Conservation (phyloP, 805 yeast species). For the Scheffersomyces amazonensis region DNA sequence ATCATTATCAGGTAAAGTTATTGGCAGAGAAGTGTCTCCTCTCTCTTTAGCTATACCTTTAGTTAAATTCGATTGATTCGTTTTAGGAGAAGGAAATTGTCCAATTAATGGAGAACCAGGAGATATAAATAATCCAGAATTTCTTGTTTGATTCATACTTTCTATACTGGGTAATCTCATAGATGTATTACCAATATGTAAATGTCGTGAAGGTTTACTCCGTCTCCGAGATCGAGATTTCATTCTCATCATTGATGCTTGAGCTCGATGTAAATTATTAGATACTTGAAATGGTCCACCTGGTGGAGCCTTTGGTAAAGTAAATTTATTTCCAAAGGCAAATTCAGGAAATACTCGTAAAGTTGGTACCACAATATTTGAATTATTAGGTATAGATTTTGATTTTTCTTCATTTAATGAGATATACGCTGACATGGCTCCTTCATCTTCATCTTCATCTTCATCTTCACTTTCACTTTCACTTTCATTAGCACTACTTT, state of each 20-base stretch:
- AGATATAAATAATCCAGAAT: background rate
- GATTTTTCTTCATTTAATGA: slow-evolving; percentile 38
- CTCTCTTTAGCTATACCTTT: background rate
- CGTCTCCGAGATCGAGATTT: slow-evolving; percentile 54
- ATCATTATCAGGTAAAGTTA: background rate
- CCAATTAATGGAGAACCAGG: slow-evolving; percentile 18
- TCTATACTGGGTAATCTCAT: slow-evolving; percentile 23
- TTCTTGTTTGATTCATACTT: slow-evolving; percentile 1
- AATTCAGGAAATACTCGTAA: slow-evolving; percentile 36
- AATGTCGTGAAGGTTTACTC: slow-evolving; percentile 39
- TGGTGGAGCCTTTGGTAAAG: background rate
- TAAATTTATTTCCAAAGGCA: background rate
- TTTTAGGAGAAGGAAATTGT: slow-evolving; percentile 3
- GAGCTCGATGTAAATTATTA: slow-evolving; percentile 38
- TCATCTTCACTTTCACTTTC: slow-evolving; percentile 26
- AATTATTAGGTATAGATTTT: slow-evolving; percentile 19
- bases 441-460: slow-evolving; percentile 58
- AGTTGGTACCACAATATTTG: slow-evolving; percentile 35
- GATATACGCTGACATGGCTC: slow-evolving; percentile 65
- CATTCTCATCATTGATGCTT: slow-evolving; percentile 62
- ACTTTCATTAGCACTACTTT: slow-evolving; percentile 7
- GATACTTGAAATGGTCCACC: background rate
- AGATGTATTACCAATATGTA: slow-evolving; percentile 12
- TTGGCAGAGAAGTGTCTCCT: background rate
- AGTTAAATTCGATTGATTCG: slow-evolving; percentile 3